A percentile compares a stretch with the other conserved stretches of the same genome.
Evolutionary conservation across 495 filamentous ascomycete species (phyloP).

Genomic region (Aspergillus sclerotioniger): DNA sequence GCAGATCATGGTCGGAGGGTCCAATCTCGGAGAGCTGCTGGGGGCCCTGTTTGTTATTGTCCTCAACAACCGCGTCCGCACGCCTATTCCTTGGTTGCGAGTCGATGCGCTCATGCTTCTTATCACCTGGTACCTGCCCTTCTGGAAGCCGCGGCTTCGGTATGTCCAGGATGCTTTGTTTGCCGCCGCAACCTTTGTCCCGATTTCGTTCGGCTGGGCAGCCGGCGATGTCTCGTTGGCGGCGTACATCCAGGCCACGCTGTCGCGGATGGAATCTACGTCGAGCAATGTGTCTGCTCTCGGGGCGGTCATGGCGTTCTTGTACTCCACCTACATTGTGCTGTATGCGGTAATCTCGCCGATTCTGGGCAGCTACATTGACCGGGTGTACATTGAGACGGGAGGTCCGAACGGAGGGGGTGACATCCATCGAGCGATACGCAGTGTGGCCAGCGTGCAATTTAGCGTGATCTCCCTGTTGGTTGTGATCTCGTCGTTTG

Average conservation of each 20-base stretch:
- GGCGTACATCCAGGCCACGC: slow-evolving; percentile 44
- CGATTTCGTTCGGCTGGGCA: slow-evolving; percentile 48
- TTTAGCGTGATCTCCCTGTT: slow-evolving; percentile 36
- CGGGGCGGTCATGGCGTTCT: slow-evolving; percentile 47
- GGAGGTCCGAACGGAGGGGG: slow-evolving; percentile 22
- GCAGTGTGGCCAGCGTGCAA: slow-evolving; percentile 39
- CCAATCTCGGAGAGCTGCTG: slow-evolving; percentile 43
- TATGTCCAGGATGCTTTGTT: slow-evolving; percentile 38
- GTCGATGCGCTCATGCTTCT: slow-evolving; percentile 36
- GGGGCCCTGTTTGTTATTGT: slow-evolving; percentile 43
- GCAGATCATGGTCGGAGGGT: slow-evolving; percentile 46
- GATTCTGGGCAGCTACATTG: slow-evolving; percentile 41
- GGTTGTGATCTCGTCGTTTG: slow-evolving; percentile 36
- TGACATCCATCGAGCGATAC: slow-evolving; percentile 22
- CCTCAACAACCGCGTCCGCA: slow-evolving; percentile 38
- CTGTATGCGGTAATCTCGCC: slow-evolving; percentile 40
- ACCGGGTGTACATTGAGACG: slow-evolving; percentile 28
- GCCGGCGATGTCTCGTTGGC: slow-evolving; percentile 45
- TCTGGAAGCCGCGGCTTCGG: slow-evolving; percentile 18
- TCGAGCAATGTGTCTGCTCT: slow-evolving; percentile 41
- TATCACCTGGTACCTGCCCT: slow-evolving; percentile 39
- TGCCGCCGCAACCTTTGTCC: slow-evolving; percentile 41
- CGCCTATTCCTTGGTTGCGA: slow-evolving; percentile 45
- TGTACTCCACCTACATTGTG: slow-evolving; percentile 46
- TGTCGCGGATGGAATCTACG: slow-evolving; percentile 34